Percentiles rank a stretch among this genome's conserved stretches.
Evolutionary conservation across 352 stramenopile genomes (phyloP).

Genomic region (Globisporangium takayamanum): DNA sequence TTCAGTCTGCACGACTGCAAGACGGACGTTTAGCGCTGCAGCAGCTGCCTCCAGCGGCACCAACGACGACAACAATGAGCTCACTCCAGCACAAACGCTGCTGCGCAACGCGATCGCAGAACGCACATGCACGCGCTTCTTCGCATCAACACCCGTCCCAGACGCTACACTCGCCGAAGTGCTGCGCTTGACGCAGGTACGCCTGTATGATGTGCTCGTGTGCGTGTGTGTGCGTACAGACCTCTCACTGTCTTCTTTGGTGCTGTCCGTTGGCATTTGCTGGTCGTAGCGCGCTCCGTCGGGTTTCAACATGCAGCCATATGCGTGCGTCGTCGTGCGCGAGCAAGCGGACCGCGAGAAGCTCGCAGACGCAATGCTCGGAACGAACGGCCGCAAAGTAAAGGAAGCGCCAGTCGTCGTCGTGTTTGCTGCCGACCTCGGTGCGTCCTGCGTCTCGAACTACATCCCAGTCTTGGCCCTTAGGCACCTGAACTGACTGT

Average conservation of each 20-base stretch:
- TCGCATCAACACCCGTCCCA: neutral
- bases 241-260: too few relatives aligned
- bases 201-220: neutral
- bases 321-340: conserved; percentile 69
- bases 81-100: neutral
- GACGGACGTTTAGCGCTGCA: neutral
- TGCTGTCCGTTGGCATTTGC: too few relatives aligned
- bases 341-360: conserved; percentile 60
- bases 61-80: neutral
- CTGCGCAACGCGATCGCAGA: neutral
- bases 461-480: too few relatives aligned
- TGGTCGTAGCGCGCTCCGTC: conserved; percentile 70
- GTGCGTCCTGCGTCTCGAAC: too few relatives aligned
- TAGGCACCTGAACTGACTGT: too few relatives aligned
- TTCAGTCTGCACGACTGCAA: neutral
- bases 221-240: too few relatives aligned
- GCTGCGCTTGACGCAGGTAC: neutral
- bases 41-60: neutral
- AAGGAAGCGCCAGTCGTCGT: conserved; percentile 70
- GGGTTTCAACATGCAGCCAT: conserved; percentile 81
- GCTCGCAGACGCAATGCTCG: conserved; percentile 72
- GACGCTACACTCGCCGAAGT: neutral
- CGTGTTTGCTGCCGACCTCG: conserved; percentile 74
- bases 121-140: neutral
- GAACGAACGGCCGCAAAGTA: conserved; percentile 63